Evolutionary conservation across 2,329 filamentous ascomycete genomes (phyloP).

Genomic region (Zymoseptoria ardabiliae): DNA sequence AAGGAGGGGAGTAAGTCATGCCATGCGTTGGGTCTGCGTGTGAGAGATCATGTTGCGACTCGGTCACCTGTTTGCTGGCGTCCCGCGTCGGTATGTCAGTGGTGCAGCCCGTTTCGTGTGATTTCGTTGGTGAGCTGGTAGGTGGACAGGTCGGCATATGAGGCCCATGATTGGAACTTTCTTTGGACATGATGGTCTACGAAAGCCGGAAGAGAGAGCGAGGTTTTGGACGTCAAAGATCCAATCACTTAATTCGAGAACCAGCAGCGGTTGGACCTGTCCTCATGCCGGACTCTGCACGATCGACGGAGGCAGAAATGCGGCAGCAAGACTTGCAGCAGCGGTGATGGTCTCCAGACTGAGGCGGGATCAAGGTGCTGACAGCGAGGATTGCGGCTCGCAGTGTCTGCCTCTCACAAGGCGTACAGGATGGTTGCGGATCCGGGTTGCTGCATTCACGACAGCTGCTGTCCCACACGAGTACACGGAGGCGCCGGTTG

Average conservation of each 20-base stretch:
- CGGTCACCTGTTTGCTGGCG: constrained; percentile 14
- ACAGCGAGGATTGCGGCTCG: neutral
- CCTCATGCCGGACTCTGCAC: neutral
- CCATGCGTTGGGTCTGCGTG: constrained; percentile 19
- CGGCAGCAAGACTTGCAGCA: neutral
- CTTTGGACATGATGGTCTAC: constrained; percentile 9
- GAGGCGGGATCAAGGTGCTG: neutral
- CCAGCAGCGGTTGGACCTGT: neutral
- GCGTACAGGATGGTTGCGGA: constrained; percentile 1
- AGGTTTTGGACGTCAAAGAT: neutral
- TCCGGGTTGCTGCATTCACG: constrained; percentile 14
- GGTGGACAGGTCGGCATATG: constrained; percentile 11
- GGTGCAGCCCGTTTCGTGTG: neutral
- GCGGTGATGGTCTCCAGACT: neutral
- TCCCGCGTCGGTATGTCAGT: neutral
- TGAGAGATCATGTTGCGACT: constrained; percentile 14
- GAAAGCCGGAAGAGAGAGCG: neutral
- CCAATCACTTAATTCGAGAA: neutral
- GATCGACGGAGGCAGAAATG: neutral
- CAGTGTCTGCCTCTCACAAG: neutral
- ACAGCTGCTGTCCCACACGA: constrained; percentile 14
- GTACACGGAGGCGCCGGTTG: constrained; percentile 2
- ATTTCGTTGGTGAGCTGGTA: constrained; percentile 8
- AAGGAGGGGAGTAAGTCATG: constrained; percentile 11
- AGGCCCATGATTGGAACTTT: constrained; percentile 12